Conservation (phyloP, 2,329 filamentous ascomycete genomes). For the Scedosporium dehoogii region DNA sequence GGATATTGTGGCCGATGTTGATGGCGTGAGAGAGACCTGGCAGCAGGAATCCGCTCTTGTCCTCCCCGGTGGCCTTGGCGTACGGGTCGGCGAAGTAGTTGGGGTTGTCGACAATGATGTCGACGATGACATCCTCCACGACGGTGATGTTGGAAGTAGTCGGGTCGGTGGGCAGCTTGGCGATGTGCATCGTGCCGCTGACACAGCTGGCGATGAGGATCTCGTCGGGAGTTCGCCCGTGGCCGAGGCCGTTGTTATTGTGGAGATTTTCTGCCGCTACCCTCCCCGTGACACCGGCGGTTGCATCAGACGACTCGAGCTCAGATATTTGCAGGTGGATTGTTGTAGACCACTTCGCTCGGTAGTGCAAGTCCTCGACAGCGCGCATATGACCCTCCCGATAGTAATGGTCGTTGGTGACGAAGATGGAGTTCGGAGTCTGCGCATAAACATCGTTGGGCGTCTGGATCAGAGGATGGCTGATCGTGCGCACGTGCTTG, state of each 20-base stretch:
- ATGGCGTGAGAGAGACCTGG: conserved; percentile 33
- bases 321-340: conserved; percentile 22
- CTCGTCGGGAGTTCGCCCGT: conserved; percentile 29
- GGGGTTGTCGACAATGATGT: conserved; percentile 45
- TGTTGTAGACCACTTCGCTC: conserved; percentile 37
- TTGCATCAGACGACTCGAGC: conserved; percentile 14
- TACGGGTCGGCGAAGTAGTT: conserved; percentile 47
- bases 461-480: conserved; percentile 41
- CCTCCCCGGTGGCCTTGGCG: conserved; percentile 22
- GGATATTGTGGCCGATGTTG: conserved; percentile 22
- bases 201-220: conserved; percentile 31
- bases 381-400: conserved; percentile 33
- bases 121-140: conserved; percentile 30
- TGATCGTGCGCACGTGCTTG: conserved; percentile 41
- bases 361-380: conserved; percentile 34
- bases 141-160: conserved; percentile 26
- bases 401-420: conserved; percentile 52
- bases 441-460: conserved; percentile 48
- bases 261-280: conserved; percentile 34
- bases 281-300: conserved; percentile 27
- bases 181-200: conserved; percentile 37
- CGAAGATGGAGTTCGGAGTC: conserved; percentile 38
- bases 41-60: conserved; percentile 44
- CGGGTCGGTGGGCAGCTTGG: conserved; percentile 14
- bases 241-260: conserved; percentile 48